Evolutionary conservation across 2,329 filamentous ascomycete genomes (phyloP), one percentile per base, ranked within the genome.

Genomic region (Curvularia hawaiiensis): DNA sequence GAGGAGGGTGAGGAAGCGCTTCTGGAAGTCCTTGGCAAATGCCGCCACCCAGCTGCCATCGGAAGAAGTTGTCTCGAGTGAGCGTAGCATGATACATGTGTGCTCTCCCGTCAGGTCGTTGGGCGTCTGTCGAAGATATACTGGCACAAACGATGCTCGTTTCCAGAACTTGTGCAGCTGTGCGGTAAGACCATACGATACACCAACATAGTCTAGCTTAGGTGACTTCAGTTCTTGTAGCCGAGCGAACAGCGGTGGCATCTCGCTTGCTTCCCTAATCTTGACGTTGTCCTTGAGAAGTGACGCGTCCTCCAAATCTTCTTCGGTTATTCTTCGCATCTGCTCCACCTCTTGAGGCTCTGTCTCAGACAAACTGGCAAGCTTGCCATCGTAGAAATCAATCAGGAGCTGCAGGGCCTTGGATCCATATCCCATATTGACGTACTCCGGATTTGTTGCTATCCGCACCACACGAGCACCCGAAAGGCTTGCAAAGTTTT

Each of bases 51-150:
- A 98, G 69, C 85, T 87, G 65, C 97, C 92, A 41, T 87, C 76
- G 1, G 72, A 71, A 28, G 78, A 74, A 26, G 80, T 79, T 0
- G 78, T 77, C 50, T 81, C 76, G 3, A 99, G 83, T 1, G 92
- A 90, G 56, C 92, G 87, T 48, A 99, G 84, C 96, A 99, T 99
- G 28, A 99, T 94, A 73, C 92, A 97, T 0, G 95, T 97, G 75
- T 99, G 95, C 78, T 99, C 95, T 54, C 95, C 95, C 0, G 96
- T 99, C 45, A 99, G 83, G 56, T 98, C 95, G 73, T 98, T 99
- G 50, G 95, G 84, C 2, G 96, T 99, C 79, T 99, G 95, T 33
- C 95, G 86, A 14, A 99, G 84, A 71, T 99, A 99, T 0, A 99
- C 91, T 0, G 95, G 95, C 2, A 88, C 86, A 75, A 97, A 99